Base-by-base conservation (phyloP, 805 yeast species). In the Debaryomyces maramus region DNA sequence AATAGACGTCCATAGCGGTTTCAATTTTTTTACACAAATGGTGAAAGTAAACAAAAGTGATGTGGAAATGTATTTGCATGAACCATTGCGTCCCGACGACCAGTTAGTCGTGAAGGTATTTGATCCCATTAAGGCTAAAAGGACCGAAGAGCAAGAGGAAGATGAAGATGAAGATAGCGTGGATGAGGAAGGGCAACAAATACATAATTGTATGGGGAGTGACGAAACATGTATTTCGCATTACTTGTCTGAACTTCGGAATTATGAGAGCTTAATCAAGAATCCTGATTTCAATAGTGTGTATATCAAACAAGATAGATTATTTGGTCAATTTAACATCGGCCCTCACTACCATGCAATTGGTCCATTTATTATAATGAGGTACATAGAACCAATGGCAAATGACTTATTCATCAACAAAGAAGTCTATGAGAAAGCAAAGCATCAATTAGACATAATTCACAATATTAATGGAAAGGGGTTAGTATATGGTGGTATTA, bases 1-100 rank as follows among this genome's bases (percentile, higher is more conserved):
- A 6, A 32, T 32, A 18, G 35, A 32, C 21, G 26, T 32, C 10
- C 35, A 32, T 6, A 20, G 27, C 9, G 35, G 35, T 8, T 32
- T 19, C 21, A 20, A 10, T 3, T 32, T 19, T 32, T 10, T n/a
- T 32, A n/a, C 35, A 7, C 35, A 32, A 17, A 18, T 32, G 14
- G n/a, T n/a, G n/a, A 31, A 18, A 18, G 14, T 31, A 4, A 31
- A 31, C 5, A 10, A 31, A 19, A 17, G 13, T 6, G 23, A 3
- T 11, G 23, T 31, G n/a, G 14, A 3, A 14, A 2, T 9, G 4
- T 31, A 6, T 18, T 31, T 31, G 20, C 18, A 3, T 17, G 22
- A 18, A 17, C 15, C 13, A 9, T 4, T 18, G n/a, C 11, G 17
- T 15, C 15, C 11, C 15, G 4, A 16, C 11, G 34, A 31, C 4